A percentile compares a stretch with the other conserved stretches of the same genome.
Conservation (phyloP, 441 rosid genomes). For the Populus hybrid region DNA sequence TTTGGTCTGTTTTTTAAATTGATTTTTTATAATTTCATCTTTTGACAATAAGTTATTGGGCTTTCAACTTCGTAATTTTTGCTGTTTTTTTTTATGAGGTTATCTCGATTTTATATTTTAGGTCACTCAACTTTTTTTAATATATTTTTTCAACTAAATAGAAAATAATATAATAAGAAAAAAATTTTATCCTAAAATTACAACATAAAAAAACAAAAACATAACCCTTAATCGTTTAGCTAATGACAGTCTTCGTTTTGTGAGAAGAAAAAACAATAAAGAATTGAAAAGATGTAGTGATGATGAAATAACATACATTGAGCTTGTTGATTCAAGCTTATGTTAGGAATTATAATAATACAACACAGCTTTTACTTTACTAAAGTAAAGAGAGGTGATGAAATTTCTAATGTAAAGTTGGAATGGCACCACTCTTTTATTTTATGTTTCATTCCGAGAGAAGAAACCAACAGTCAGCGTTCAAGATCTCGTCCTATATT, state of each 20-base stretch:
- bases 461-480: background rate
- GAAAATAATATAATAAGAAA: no score
- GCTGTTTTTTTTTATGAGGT: accelerated
- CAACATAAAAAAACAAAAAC: no score
- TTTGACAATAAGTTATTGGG: no score
- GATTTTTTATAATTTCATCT: no score
- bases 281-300: background rate
- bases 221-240: background rate
- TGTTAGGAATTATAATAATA: background rate
- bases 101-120: no score
- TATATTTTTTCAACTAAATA: no score
- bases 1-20: no score
- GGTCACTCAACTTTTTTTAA: no score
- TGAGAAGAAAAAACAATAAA: background rate
- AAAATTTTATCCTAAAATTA: no score
- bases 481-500: no score
- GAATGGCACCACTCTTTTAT: background rate
- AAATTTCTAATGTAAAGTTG: background rate
- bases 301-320: background rate
- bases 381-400: background rate
- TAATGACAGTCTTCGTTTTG: background rate
- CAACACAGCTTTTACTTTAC: background rate
- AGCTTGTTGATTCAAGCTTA: background rate
- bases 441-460: background rate
- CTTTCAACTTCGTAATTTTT: background rate